Conservation (phyloP, 1,284 basidiomycete species). For the Vanrija sp. region DNA sequence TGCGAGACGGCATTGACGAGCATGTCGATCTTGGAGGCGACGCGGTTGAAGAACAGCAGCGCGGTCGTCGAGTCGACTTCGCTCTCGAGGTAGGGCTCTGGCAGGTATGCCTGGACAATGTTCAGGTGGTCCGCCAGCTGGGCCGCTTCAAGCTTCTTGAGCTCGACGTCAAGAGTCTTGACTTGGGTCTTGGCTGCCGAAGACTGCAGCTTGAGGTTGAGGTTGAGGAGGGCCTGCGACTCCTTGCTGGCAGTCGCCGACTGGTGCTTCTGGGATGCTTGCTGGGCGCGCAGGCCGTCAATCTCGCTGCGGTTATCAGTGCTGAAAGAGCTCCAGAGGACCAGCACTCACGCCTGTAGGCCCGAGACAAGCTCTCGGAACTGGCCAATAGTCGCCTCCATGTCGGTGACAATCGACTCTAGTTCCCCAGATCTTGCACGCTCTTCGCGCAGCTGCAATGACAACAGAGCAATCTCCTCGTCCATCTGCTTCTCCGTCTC, state of each 20-base stretch:
- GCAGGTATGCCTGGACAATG: slow-evolving; percentile 68
- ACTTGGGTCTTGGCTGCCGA: slow-evolving; percentile 83
- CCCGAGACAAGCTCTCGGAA: slow-evolving; percentile 84
- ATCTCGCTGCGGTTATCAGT: slow-evolving; percentile 60
- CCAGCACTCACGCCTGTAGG: slow-evolving; percentile 56
- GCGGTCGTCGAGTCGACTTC: slow-evolving; percentile 81
- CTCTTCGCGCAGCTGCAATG: slow-evolving; percentile 61
- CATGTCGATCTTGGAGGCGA: slow-evolving; percentile 77
- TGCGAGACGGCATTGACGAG: slow-evolving; percentile 76
- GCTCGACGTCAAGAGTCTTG: slow-evolving; percentile 78
- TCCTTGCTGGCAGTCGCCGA: slow-evolving; percentile 69
- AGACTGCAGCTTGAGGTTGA: slow-evolving; percentile 87
- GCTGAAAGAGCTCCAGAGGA: neutral
- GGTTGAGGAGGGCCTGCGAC: slow-evolving; percentile 76
- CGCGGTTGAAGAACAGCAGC: slow-evolving; percentile 83
- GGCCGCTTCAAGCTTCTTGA: slow-evolving; percentile 73
- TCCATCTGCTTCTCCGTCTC: slow-evolving; percentile 91
- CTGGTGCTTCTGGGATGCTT: slow-evolving; percentile 75
- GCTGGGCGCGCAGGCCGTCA: slow-evolving; percentile 71
- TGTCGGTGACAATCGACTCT: slow-evolving; percentile 74
- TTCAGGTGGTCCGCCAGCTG: slow-evolving; percentile 72
- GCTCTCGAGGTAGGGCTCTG: slow-evolving; percentile 74
- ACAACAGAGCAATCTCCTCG: slow-evolving; percentile 71
- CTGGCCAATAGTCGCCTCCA: slow-evolving; percentile 79
- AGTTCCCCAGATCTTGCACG: slow-evolving; percentile 61